phyloP scores from a whole-genome alignment of 1,284 basidiomycete species.

The Gastroboletus turbinatus region DNA sequence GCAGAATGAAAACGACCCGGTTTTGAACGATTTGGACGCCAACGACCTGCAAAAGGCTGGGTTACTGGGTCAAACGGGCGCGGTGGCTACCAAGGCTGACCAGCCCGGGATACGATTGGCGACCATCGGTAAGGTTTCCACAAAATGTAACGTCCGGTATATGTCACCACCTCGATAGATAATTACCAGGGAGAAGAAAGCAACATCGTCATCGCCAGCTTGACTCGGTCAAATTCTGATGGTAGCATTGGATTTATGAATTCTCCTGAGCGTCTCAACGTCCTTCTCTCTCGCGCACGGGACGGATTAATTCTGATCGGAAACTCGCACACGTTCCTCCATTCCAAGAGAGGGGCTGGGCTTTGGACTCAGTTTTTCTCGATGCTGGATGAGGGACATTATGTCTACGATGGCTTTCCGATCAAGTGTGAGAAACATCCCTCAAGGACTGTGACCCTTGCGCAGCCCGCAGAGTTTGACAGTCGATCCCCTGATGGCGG shows the following conservation, averaged over 20 bases:
- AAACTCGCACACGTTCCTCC: slow-evolving; percentile 56
- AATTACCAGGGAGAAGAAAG: slow-evolving; percentile 73
- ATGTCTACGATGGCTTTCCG: slow-evolving; percentile 62
- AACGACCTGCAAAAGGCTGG: slow-evolving; percentile 57
- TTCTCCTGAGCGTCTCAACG: slow-evolving; percentile 64
- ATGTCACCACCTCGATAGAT: slow-evolving; percentile 37
- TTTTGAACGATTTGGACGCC: slow-evolving; percentile 62
- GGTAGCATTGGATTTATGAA: slow-evolving; percentile 67
- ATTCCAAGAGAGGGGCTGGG: slow-evolving; percentile 49
- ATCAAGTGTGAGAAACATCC: slow-evolving; percentile 56
- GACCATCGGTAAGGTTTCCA: slow-evolving; percentile 51
- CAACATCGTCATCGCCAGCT: slow-evolving; percentile 59
- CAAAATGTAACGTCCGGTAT: too few species aligned
- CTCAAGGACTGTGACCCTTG: slow-evolving; percentile 38
- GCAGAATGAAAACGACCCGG: slow-evolving; percentile 50
- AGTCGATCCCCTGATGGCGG: slow-evolving; percentile 57
- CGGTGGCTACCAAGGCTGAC: slow-evolving; percentile 40
- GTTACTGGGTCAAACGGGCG: slow-evolving; percentile 33
- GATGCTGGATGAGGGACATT: slow-evolving; percentile 39
- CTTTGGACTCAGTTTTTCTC: slow-evolving; percentile 52
- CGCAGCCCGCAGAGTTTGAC: slow-evolving; percentile 48
- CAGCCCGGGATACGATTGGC: slow-evolving; percentile 46
- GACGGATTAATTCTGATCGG: slow-evolving; percentile 63
- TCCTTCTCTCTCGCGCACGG: slow-evolving; percentile 63
- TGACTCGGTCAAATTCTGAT: slow-evolving; percentile 56